phyloP scores from a whole-genome alignment of 2,329 filamentous ascomycete genomes.

The Fusarium nelsonii region DNA sequence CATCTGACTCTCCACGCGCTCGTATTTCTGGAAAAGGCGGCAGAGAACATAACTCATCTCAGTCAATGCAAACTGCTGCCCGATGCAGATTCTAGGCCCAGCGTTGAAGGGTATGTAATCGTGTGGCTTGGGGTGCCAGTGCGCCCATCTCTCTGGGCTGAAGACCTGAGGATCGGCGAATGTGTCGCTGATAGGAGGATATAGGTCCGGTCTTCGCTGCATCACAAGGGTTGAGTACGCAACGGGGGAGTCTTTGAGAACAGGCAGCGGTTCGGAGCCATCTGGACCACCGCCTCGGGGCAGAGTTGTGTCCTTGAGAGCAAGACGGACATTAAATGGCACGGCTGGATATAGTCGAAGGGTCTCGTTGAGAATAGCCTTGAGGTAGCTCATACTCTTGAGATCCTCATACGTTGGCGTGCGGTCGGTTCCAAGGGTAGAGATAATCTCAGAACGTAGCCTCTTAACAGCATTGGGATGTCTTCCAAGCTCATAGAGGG shows the following conservation, averaged over 20 bases:
- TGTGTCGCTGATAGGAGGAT: conserved; percentile 62
- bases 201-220: conserved; percentile 76
- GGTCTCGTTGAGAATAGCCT: conserved; percentile 79
- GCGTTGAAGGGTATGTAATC: conserved; percentile 82
- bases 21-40: conserved; percentile 78
- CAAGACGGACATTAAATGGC: conserved; percentile 81
- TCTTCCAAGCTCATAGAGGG: conserved; percentile 82
- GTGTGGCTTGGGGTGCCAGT: conserved; percentile 74
- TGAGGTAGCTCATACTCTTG: conserved; percentile 88
- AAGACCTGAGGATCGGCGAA: conserved; percentile 65
- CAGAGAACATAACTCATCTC: conserved; percentile 81
- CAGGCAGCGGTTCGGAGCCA: conserved; percentile 70
- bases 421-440: conserved; percentile 71
- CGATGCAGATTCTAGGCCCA: conserved; percentile 79
- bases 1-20: conserved; percentile 71
- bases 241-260: conserved; percentile 75
- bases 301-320: conserved; percentile 79
- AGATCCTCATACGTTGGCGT: conserved; percentile 81
- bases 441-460: conserved; percentile 79
- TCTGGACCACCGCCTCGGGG: conserved; percentile 77
- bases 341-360: conserved; percentile 82
- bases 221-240: conserved; percentile 77
- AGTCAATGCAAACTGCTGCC: conserved; percentile 84
- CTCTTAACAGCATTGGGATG: conserved; percentile 75
- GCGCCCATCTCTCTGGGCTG: conserved; percentile 75